Percentiles rank a stretch among this genome's conserved stretches.
These are phyloP conservation scores for Plasmodium blacklocki DNA, from an alignment of 169 alveolate species.

Conservation along the genomic window DNA sequence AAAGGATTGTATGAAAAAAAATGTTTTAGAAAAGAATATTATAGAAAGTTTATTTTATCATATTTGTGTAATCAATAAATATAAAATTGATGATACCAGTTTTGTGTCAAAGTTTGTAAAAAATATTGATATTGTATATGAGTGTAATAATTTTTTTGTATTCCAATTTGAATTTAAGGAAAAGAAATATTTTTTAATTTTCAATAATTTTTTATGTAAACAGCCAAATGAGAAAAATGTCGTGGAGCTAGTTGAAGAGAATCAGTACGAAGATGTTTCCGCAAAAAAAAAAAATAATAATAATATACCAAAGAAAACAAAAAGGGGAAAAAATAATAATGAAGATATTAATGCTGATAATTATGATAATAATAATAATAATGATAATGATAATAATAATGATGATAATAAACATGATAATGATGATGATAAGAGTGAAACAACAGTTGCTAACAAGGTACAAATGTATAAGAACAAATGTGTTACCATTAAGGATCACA, in stretches of 20 bases:
- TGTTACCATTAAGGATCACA: constrained; percentile 10
- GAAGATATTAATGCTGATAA: neutral
- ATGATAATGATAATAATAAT: too few species aligned
- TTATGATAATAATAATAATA: neutral
- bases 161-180: constrained; percentile 55
- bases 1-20: constrained; percentile 38
- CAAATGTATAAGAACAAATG: neutral
- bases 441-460: neutral
- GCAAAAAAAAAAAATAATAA: neutral
- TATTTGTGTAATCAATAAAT: constrained; percentile 61
- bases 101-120: constrained; percentile 28
- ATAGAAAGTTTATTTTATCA: constrained; percentile 61
- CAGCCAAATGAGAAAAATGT: neutral
- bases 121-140: constrained; percentile 30
- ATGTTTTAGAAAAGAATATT: constrained; percentile 25
- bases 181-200: constrained; percentile 57
- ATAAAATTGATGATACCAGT: constrained; percentile 11
- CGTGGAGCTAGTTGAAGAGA: too few species aligned
- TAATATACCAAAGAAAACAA: neutral
- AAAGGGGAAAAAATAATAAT: neutral
- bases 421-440: neutral
- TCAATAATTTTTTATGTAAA: constrained; percentile 36
- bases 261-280: too few species aligned
- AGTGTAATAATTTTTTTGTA: constrained; percentile 30
- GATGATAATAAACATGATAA: neutral